Evolutionary conservation across 2,329 filamentous ascomycete genomes (phyloP), one percentile per base, ranked within the genome.

Genomic region (Plenodomus biglobosus): DNA sequence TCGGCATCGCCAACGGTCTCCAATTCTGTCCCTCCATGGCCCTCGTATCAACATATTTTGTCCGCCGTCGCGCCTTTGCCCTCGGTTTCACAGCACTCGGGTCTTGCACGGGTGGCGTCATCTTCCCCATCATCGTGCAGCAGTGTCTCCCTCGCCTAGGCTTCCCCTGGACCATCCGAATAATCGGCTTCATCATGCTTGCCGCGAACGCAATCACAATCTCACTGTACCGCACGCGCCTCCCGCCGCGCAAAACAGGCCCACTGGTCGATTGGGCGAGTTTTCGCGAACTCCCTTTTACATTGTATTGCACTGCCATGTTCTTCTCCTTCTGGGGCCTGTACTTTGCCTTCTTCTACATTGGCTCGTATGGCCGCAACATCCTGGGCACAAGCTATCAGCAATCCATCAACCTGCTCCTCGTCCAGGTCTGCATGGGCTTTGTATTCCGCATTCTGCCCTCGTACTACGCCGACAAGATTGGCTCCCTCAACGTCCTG

Each of bases 161-260:
- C n/a, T 87, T 86, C 58, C 75, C 76, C 0, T 87, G 84, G 83
- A 85, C 85, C 0, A 78, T 85, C 32, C 75, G 84, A 0, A 79
- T 80, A 1, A 76, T 86, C 40, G 85, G 82, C 0, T 79, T 87
- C 44, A 76, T 87, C 20, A 80, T 83, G 17, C 59, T 85, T 2
- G 74, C 69, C 0, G 72, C 67, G 62, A 48, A 62, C 48, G 19
- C 53, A 64, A 39, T 70, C 59, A 40, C 55, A 59, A 47, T 68
- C 54, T 6, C 68, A 59, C 57, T 74, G 62, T 68, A 64, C 62
- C 40, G 72, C 64, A 51, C 66, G 61, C 52, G 65, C 65, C 30
- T 75, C 4, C 63, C 75, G 7, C 75, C 75, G 2, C 62, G 74
- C 10, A 73, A 69, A 44, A 68, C 68, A 1, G 75, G 74, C 1